phyloP scores from a whole-genome alignment of 2,329 filamentous ascomycete species.

The Pseudogymnoascus sp. region DNA sequence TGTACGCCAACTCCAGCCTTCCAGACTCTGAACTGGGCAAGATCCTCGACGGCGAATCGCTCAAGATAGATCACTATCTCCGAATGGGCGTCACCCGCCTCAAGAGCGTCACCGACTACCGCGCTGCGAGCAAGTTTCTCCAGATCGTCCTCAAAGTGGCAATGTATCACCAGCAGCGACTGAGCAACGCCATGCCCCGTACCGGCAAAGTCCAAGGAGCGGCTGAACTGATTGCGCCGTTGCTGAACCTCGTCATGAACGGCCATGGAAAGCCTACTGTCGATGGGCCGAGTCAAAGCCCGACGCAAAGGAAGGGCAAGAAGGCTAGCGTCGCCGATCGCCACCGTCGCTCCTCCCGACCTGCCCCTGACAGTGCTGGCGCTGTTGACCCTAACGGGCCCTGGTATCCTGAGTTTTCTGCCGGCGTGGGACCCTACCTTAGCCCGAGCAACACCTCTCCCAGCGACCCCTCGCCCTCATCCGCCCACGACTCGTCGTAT shows the following conservation, averaged over 20 bases:
- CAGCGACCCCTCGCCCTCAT: neutral
- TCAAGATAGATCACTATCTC: conserved; percentile 57
- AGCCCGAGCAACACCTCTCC: neutral
- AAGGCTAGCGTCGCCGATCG: neutral
- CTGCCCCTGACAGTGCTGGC: neutral
- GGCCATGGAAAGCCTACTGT: neutral
- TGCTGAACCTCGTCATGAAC: conserved; percentile 7
- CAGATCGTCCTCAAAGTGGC: conserved; percentile 8
- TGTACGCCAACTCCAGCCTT: conserved; percentile 50
- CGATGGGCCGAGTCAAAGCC: neutral
- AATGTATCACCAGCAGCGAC: conserved; percentile 3
- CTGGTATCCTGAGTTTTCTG: neutral
- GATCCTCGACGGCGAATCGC: conserved; percentile 55
- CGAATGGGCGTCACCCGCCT: conserved; percentile 50
- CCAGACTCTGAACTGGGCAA: conserved; percentile 56
- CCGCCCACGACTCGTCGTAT: neutral
- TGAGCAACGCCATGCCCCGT: neutral
- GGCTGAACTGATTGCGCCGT: neutral
- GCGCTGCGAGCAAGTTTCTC: conserved; percentile 5
- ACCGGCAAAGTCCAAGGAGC: neutral
- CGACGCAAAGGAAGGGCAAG: neutral
- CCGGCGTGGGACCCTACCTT: neutral
- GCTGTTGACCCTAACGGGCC: neutral
- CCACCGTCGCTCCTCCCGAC: neutral
- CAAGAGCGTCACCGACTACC: conserved; percentile 1